phyloP scores from a whole-genome alignment of 208 protist species.

The Crithidia fasciculata region DNA sequence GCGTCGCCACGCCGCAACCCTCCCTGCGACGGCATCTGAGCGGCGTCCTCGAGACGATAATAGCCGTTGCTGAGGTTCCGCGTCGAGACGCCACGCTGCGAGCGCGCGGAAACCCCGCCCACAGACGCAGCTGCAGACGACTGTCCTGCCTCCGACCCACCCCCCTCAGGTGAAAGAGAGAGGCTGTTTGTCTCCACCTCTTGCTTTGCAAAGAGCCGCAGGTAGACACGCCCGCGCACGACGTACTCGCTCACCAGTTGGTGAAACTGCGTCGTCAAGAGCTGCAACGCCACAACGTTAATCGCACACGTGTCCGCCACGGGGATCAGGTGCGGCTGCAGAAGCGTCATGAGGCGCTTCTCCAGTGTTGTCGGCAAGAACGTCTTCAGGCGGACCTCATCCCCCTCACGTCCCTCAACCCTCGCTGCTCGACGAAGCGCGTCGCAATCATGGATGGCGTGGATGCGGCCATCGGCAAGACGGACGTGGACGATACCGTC shows the following conservation, averaged over 20 bases:
- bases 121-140: neutral
- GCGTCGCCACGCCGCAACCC: neutral
- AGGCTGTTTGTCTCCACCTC: conserved; percentile 47
- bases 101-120: neutral
- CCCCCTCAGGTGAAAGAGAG: conserved; percentile 16
- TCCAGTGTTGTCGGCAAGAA: conserved; percentile 26
- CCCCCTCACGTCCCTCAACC: neutral
- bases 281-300: conserved; percentile 31
- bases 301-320: conserved; percentile 16
- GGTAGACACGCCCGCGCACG: conserved; percentile 68
- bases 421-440: conserved; percentile 7
- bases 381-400: neutral
- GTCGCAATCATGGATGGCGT: conserved; percentile 39
- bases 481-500: conserved; percentile 47
- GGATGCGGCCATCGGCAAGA: conserved; percentile 29
- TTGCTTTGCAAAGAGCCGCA: conserved; percentile 50
- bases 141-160: neutral
- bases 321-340: conserved; percentile 24
- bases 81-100: neutral
- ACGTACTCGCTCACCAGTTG: conserved; percentile 73
- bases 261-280: conserved; percentile 56
- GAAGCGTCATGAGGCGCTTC: conserved; percentile 22
- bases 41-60: neutral
- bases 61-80: neutral
- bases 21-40: neutral